Conservation (phyloP, 768 basidiomycete genomes). For the Tricholoma matsutake region DNA sequence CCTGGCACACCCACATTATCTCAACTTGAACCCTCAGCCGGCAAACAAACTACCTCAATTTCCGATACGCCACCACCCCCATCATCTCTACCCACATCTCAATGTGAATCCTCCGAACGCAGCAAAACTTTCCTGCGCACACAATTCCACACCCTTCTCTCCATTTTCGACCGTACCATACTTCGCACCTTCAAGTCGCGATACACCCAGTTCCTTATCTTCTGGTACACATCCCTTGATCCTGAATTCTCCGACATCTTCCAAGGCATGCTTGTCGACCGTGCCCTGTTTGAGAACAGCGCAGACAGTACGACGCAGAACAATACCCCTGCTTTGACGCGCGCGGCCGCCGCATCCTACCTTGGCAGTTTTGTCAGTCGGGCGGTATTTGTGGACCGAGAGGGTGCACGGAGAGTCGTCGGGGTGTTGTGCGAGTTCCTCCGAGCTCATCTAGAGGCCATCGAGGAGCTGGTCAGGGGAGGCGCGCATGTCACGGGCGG, state of each 20-base stretch:
- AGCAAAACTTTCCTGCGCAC: slow-evolving; percentile 41
- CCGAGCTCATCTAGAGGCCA: slow-evolving; percentile 69
- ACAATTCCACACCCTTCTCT: slow-evolving; percentile 85
- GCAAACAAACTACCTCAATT: slow-evolving; percentile 4
- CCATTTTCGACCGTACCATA: slow-evolving; percentile 92
- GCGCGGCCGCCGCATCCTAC: slow-evolving; percentile 92
- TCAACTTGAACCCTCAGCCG: slow-evolving; percentile 3
- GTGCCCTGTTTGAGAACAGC: slow-evolving; percentile 58
- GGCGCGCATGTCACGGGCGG: slow-evolving; percentile 29
- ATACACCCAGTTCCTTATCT: slow-evolving; percentile 95
- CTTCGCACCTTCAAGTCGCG: slow-evolving; percentile 95
- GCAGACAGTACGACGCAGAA: slow-evolving; percentile 22
- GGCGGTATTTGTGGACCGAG: slow-evolving; percentile 79
- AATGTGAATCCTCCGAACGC: slow-evolving; percentile 14
- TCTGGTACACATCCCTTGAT: slow-evolving; percentile 92
- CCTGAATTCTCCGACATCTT: slow-evolving; percentile 89
- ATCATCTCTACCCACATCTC: slow-evolving; percentile 19
- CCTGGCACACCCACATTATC: slow-evolving; percentile 21
- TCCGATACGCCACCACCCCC: slow-evolving; percentile 20
- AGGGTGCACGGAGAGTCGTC: slow-evolving; percentile 69
- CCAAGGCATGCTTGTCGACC: slow-evolving; percentile 90
- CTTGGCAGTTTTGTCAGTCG: slow-evolving; percentile 91
- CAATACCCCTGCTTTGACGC: slow-evolving; percentile 65
- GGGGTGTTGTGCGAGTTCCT: slow-evolving; percentile 86
- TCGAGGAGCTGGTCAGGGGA: slow-evolving; percentile 47